phyloP scores from a whole-genome alignment of 331 rosid species.

The Cydonia oblonga region DNA sequence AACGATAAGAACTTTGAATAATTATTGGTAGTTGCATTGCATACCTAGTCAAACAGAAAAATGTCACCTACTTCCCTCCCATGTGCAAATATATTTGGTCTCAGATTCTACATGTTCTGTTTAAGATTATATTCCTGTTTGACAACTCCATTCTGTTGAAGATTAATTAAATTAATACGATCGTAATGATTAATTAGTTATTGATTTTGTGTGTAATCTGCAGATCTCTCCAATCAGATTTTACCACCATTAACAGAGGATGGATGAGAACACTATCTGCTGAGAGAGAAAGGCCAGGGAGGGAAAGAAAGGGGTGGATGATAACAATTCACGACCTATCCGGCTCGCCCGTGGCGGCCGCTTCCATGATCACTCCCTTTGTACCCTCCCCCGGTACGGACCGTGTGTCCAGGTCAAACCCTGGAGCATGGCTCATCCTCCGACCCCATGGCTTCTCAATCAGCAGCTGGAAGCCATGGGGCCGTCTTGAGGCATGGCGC shows the following conservation, averaged over 20 bases:
- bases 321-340: constrained; percentile 77
- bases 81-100: constrained; percentile 45
- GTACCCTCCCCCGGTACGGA: constrained; percentile 80
- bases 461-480: constrained; percentile 95
- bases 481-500: constrained; percentile 88
- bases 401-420: constrained; percentile 78
- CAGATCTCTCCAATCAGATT: constrained; percentile 61
- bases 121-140: not conserved
- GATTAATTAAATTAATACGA: not conserved
- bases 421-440: constrained; percentile 92
- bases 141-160: too few relatives aligned
- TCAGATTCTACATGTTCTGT: not conserved
- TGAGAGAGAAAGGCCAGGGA: constrained; percentile 42
- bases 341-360: constrained; percentile 82
- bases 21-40: constrained; percentile 7
- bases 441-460: constrained; percentile 59
- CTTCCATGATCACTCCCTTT: constrained; percentile 87
- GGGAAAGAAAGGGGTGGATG: constrained; percentile 97
- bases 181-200: not conserved
- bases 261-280: constrained; percentile 58
- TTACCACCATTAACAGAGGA: constrained; percentile 36
- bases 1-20: not conserved
- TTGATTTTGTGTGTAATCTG: not conserved
- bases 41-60: constrained; percentile 40
- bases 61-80: too few relatives aligned